Base-by-base conservation (phyloP, 106 monocot species). In the Dactylorhiza incarnata region DNA sequence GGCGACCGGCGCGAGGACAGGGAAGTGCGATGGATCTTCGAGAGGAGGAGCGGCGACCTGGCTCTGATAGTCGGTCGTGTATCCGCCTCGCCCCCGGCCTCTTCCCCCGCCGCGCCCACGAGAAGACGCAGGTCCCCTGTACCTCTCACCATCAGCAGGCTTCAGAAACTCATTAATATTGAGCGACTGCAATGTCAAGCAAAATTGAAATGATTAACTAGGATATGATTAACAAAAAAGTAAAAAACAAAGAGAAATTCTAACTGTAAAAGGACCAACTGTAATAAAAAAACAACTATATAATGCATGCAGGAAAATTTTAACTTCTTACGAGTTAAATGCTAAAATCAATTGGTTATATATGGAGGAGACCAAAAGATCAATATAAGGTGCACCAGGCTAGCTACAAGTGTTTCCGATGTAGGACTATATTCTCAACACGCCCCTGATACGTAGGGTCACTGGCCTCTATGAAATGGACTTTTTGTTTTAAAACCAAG, bases 131-230 rank as follows among this genome's bases (percentile, higher is more conserved):
- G 43, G n/a, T 9, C 51, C 66, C 15, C 11, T 26, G 29, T 37
- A 69, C 77, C 68, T 77, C 77, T 77, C 77, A 11, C 67, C 68
- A 49, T 53, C 77, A 12, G 68, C 77, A 29, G 77, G 77, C 66
- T 77, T 77, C 11, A 77, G 77, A 45, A 77, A 77, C 37, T 77
- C 77, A 15, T 77, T 77, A 14, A 77, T 77, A 45, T 52, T 77
- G 51, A 68, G 45, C 0, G 67, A 52, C 77, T 77, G 51, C 48
- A 76, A 63, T 24, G 24, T 9, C 63, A 63, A 10, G 24, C 24
- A 29, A 65, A 29, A 6, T 5, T 12, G 5, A 11, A 65, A 14
- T 65, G 26, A 20, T 3, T 20, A 58, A 0, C 16, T 16, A 37
- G 37, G 37, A 37, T 37, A 37, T 37, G 37, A 37, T 0, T 3